Evolutionary conservation across 805 yeast genomes (phyloP).

Genomic region (Candida oleophila): DNA sequence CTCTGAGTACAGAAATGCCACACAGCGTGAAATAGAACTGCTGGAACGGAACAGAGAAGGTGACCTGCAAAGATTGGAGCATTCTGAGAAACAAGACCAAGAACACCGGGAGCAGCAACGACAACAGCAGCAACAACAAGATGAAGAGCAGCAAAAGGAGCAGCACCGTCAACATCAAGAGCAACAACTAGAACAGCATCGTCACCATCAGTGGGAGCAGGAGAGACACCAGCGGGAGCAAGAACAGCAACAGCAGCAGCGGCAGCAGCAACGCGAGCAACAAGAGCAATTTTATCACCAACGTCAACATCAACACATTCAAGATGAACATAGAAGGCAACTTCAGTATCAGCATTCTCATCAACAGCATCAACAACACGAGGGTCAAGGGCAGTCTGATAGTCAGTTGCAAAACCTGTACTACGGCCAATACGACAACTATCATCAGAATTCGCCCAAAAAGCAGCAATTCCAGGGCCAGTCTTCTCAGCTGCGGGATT

Average conservation of each 20-base stretch:
- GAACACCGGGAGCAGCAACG: neutral
- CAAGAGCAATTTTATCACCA: constrained; percentile 2
- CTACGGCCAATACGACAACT: neutral
- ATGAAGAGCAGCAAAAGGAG: constrained; percentile 3
- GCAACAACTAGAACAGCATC: constrained; percentile 6
- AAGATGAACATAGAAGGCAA: constrained; percentile 3
- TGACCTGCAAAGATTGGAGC: too few relatives aligned
- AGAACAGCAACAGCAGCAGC: constrained; percentile 5
- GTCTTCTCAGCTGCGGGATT: neutral
- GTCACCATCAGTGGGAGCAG: neutral
- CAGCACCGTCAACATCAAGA: constrained; percentile 6
- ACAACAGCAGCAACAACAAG: constrained; percentile 1
- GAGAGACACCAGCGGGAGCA: constrained; percentile 5
- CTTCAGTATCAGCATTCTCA: constrained; percentile 4
- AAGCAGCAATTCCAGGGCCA: neutral
- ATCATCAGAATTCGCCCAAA: neutral
- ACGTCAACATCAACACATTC: constrained; percentile 6
- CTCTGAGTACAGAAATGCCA: too few relatives aligned
- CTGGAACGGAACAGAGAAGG: too few relatives aligned
- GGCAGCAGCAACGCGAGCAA: constrained; percentile 3
- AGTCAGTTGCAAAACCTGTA: neutral
- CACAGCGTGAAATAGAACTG: too few relatives aligned
- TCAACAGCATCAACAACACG: constrained; percentile 9
- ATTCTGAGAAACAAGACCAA: neutral
- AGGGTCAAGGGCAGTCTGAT: constrained; percentile 5